These are phyloP conservation scores for Stentor coeruleus DNA, from an alignment of 73 alveolate genomes.

Conservation along the genomic window DNA sequence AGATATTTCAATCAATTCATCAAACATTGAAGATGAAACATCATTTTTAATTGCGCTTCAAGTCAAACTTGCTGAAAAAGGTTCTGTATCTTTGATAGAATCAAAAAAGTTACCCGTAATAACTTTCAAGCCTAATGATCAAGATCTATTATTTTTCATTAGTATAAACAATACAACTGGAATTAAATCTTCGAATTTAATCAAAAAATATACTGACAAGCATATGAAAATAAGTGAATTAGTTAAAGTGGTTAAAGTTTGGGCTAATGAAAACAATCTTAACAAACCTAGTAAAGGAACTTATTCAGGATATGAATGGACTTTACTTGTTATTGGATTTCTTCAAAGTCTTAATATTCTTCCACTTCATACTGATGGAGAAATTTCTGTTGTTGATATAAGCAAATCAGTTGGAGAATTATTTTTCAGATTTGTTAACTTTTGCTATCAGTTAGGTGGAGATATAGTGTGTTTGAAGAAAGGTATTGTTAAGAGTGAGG, in stretches of 20 bases:
- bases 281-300: not conserved
- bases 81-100: not conserved
- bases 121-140: too few species aligned
- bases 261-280: not conserved
- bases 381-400: too few species aligned
- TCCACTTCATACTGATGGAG: too few species aligned
- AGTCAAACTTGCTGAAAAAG: too few species aligned
- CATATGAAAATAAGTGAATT: too few species aligned
- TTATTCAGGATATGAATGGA: not conserved
- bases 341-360: not conserved
- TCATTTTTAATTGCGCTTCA: too few species aligned
- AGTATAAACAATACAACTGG: too few species aligned
- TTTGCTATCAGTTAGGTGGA: not conserved
- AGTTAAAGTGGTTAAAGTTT: not conserved
- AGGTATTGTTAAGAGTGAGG: not conserved
- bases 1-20: too few species aligned
- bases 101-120: not conserved
- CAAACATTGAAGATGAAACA: too few species aligned
- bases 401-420: not conserved
- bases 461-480: not conserved
- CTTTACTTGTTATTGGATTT: not conserved
- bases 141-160: too few species aligned
- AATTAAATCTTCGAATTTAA: too few species aligned
- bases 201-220: too few species aligned
- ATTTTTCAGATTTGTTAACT: not conserved